phyloP scores from a whole-genome alignment of 345 rosid genomes.

The Draba incana region DNA sequence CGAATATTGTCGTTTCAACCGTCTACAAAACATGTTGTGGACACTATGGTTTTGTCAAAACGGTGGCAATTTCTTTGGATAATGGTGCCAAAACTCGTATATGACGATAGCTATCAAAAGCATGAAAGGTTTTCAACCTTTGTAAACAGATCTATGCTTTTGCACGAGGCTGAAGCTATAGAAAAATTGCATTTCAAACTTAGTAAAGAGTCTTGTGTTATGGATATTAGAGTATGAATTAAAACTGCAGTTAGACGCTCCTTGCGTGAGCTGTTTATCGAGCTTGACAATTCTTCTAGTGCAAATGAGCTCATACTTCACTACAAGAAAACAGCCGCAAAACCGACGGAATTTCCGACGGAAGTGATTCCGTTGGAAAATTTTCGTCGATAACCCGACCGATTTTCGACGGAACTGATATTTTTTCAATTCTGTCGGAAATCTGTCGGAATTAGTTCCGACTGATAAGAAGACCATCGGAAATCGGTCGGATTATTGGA shows the following conservation, averaged over 20 bases:
- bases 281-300: not conserved
- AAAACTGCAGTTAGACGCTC: not conserved
- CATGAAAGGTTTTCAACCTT: not conserved
- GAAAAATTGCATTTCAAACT: not conserved
- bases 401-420: too few relatives aligned
- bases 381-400: too few relatives aligned
- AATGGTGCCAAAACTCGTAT: not conserved
- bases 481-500: too few relatives aligned
- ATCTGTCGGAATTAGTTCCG: too few relatives aligned
- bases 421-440: too few relatives aligned
- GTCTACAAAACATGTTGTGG: not conserved
- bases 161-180: not conserved
- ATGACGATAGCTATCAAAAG: not conserved
- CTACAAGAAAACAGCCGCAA: too few relatives aligned
- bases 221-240: not conserved
- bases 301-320: too few relatives aligned
- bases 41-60: conserved; percentile 13
- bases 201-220: not conserved
- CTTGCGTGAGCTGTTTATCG: not conserved
- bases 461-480: too few relatives aligned
- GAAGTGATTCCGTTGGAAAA: too few relatives aligned
- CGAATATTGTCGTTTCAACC: not conserved
- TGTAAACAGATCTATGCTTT: not conserved
- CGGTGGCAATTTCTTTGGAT: not conserved
- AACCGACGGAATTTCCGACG: too few relatives aligned